These are phyloP conservation scores for Marasmius sp. DNA, from an alignment of 1,284 basidiomycete genomes.

Conservation along the genomic window DNA sequence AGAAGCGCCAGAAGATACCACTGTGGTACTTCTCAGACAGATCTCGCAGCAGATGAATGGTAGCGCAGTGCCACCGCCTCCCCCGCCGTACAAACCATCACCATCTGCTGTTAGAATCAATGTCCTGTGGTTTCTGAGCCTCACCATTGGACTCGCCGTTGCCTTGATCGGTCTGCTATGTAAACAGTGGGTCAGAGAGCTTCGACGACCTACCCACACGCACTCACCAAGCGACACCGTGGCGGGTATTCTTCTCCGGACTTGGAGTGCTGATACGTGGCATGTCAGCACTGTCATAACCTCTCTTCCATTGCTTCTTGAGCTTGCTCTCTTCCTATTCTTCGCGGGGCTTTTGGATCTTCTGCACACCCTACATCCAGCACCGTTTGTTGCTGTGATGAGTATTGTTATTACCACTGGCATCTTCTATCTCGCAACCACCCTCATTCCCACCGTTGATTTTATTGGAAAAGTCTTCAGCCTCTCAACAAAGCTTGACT, in stretches of 20 bases:
- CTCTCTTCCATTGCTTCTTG: constrained; percentile 1
- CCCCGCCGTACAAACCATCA: neutral
- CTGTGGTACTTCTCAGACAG: neutral
- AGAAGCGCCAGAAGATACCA: neutral
- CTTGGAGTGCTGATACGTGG: neutral
- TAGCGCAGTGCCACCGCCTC: neutral
- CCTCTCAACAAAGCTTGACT: too few relatives aligned
- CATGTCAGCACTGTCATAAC: neutral
- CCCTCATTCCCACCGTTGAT: neutral
- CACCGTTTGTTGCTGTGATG: neutral
- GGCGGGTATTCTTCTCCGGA: neutral
- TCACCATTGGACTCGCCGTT: neutral
- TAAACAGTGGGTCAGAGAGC: constrained; percentile 13
- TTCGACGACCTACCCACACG: constrained; percentile 2
- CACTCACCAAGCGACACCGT: neutral
- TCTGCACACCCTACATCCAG: neutral
- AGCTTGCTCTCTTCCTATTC: constrained; percentile 2
- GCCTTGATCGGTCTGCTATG: constrained; percentile 7
- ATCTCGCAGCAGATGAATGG: neutral
- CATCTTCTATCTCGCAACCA: constrained; percentile 1
- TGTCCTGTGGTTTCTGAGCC: constrained; percentile 9
- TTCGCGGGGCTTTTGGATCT: constrained; percentile 5
- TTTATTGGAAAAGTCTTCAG: neutral
- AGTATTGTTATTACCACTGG: neutral
- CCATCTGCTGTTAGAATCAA: neutral